Evolutionary conservation across 257 asterid genomes (phyloP), one percentile per base, ranked within the genome.

Genomic region (Fraxinus cuspidata): DNA sequence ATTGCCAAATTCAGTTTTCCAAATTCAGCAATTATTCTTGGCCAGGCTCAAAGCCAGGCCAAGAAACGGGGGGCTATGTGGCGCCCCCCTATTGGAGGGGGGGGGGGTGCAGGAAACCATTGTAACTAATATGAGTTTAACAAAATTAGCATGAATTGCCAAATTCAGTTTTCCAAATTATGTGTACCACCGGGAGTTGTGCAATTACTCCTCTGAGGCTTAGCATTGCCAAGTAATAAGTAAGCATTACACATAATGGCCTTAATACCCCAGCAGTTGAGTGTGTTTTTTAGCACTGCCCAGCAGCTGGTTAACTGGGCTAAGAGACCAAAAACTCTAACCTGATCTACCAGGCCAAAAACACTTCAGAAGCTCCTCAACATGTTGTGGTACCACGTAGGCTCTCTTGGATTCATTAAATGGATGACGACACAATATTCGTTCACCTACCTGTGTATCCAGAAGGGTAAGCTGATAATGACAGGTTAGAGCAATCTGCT

Each of bases 341-440:
- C 97, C 98, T 89, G 97, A 87, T 85, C 74, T 81, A 35, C 98
- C 96, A 4, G 94, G 89, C 98, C 97, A 94, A 84, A 74, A 94
- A 77, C 98, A 94, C 89, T 89, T 92, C 83, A 91, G 75, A 74
- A 94, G 97, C 83, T 91, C 98, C 87, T 94, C 98, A 18, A 94
- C 97, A 81, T 81, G 88, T 77, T 92, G 93, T 32, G 98, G 98
- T 58, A 92, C 92, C 83, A 94, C 98, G 73, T 89, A 91, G n/a
- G 98, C 97, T 77, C 98, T 91, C 86, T 94, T 92, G 77, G 98
- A 92, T 83, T 92, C 98, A 73, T 80, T 91, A 81, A 94, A 94
- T 1, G 98, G 98, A 87, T 94, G 98, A 71, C 98, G 96, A 75
- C 98, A 92, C 79, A 94, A 85, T 71, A 94, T 87, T 58, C 96